Evolutionary conservation across 1,139 yeast genomes (phyloP).

Genomic region (Kazachstania sp.): DNA sequence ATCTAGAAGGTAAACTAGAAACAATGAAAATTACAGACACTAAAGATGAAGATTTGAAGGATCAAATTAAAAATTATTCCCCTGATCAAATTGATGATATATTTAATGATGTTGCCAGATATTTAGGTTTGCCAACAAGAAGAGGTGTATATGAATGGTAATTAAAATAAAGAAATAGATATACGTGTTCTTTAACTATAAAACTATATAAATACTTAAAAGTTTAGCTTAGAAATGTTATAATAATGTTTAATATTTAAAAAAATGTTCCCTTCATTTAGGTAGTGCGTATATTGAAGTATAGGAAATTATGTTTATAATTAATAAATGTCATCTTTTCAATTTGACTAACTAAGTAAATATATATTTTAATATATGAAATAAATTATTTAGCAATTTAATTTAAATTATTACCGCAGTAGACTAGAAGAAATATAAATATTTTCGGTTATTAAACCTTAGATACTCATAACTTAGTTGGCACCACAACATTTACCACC

Average conservation of each 20-base stretch:
- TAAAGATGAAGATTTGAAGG: conserved; percentile 24
- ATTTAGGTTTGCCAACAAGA: conserved; percentile 53
- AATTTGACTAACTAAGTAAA: background rate
- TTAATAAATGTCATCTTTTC: background rate
- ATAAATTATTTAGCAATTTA: too few species aligned
- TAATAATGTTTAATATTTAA: too few species aligned
- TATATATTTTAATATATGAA: background rate
- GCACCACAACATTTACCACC: background rate
- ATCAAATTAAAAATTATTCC: conserved; percentile 33
- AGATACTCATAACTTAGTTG: too few species aligned
- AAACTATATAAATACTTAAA: background rate
- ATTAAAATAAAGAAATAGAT: background rate
- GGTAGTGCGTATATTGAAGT: too few species aligned
- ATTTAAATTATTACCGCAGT: too few species aligned
- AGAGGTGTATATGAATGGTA: conserved; percentile 47
- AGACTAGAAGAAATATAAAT: too few species aligned
- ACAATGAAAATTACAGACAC: conserved; percentile 27
- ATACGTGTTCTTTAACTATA: background rate
- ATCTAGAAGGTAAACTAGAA: conserved; percentile 39
- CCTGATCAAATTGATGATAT: conserved; percentile 43
- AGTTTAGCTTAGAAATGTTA: too few species aligned
- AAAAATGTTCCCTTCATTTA: too few species aligned
- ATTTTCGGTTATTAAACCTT: too few species aligned
- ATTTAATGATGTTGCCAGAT: conserved; percentile 58
- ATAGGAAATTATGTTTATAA: too few species aligned